Evolutionary conservation across 2,329 filamentous ascomycete genomes (phyloP).

Genomic region (Pseudogymnoascus sp.): DNA sequence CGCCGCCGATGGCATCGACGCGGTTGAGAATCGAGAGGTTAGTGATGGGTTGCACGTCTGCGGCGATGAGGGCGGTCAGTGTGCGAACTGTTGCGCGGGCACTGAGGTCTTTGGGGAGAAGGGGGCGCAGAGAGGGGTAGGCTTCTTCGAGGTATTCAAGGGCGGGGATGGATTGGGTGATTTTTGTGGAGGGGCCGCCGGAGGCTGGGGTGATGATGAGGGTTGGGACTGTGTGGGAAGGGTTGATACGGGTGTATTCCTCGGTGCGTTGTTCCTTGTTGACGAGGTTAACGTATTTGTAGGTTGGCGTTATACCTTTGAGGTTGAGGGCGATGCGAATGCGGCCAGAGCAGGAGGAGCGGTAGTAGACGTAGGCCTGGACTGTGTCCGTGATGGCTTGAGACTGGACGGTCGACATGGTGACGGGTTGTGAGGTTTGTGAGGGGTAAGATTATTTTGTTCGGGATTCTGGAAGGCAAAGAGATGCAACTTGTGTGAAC

Average conservation of each 20-base stretch:
- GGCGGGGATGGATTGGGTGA: conserved; percentile 50
- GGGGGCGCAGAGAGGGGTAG: conserved; percentile 31
- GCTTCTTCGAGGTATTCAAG: conserved; percentile 55
- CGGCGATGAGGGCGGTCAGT: conserved; percentile 44
- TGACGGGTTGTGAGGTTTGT: too few species aligned
- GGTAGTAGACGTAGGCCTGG: conserved; percentile 46
- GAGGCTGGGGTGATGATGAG: conserved; percentile 33
- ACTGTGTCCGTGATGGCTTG: neutral
- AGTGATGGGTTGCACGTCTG: conserved; percentile 53
- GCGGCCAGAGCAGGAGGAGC: conserved; percentile 54
- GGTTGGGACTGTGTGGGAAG: conserved; percentile 46
- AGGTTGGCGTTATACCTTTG: conserved; percentile 42
- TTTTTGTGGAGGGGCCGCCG: conserved; percentile 30
- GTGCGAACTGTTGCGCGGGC: conserved; percentile 43
- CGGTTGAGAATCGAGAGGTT: conserved; percentile 46
- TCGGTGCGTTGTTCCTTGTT: conserved; percentile 42
- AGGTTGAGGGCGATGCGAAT: conserved; percentile 51
- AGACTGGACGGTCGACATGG: neutral
- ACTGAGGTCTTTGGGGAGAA: conserved; percentile 40
- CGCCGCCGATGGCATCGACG: conserved; percentile 37
- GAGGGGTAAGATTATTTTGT: neutral
- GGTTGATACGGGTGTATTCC: conserved; percentile 42
- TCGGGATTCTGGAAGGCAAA: neutral
- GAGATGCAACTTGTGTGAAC: neutral
- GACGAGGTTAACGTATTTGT: conserved; percentile 44